These are phyloP conservation scores for Entomortierella parvispora DNA, from an alignment of 192 early-diverging fungal species.

Conservation along the genomic window DNA sequence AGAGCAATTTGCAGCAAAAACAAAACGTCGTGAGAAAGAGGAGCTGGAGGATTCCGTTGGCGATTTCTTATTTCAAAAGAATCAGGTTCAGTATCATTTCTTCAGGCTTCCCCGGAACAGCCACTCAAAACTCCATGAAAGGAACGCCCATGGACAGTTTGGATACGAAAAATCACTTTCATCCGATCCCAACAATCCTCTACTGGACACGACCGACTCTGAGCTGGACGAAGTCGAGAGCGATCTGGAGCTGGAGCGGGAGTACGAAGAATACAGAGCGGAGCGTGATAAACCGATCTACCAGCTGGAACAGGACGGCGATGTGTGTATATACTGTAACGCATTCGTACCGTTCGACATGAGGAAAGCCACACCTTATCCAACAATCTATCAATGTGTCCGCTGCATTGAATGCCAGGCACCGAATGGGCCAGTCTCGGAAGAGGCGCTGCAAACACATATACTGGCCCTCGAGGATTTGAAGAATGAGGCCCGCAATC, in stretches of 20 bases:
- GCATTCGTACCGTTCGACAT: slow-evolving; percentile 5
- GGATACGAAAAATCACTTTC: not conserved
- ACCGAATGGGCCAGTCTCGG: not conserved
- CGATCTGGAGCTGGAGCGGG: slow-evolving; percentile 23
- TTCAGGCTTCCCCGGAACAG: slow-evolving; percentile 4
- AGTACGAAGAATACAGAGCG: not conserved
- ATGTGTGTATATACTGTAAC: slow-evolving; percentile 29
- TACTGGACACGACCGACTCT: slow-evolving; percentile 17
- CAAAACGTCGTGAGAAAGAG: not conserved
- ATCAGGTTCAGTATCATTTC: not conserved
- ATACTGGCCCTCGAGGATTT: slow-evolving; percentile 2
- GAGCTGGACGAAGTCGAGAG: slow-evolving; percentile 25
- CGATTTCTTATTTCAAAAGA: not conserved
- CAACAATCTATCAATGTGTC: slow-evolving; percentile 6
- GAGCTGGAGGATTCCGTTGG: not conserved
- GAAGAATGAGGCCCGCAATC: slow-evolving; percentile 6
- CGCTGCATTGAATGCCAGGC: not conserved
- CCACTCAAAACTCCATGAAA: slow-evolving; percentile 1
- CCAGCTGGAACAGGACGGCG: slow-evolving; percentile 12
- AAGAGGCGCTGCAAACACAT: not conserved
- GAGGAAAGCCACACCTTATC: slow-evolving; percentile 10
- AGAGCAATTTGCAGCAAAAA: too few relatives aligned
- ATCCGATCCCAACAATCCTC: slow-evolving; percentile 8
- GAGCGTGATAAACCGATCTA: slow-evolving; percentile 10
- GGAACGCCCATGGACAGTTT: not conserved